These are phyloP conservation scores for Cyamopsis tetragonoloba DNA, from an alignment of 306 rosid species.

Conservation along the genomic window DNA sequence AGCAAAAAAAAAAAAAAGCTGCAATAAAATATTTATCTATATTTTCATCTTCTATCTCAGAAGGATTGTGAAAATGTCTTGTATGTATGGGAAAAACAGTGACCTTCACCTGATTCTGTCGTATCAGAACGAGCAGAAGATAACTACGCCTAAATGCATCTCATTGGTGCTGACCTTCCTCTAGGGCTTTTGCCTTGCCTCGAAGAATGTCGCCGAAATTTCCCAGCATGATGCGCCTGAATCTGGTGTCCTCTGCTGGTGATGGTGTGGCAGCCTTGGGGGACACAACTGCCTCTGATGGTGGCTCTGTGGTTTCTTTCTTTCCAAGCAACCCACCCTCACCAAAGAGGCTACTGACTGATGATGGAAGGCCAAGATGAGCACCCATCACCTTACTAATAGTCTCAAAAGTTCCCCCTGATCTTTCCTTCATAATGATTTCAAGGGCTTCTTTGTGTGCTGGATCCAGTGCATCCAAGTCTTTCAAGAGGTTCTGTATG, in stretches of 20 bases:
- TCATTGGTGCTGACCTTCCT: slow-evolving; percentile 53
- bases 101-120: slow-evolving; percentile 18
- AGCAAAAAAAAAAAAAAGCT: slow-evolving; percentile 19
- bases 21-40: not conserved
- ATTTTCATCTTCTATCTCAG: slow-evolving; percentile 6
- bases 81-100: not conserved
- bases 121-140: slow-evolving; percentile 5
- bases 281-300: slow-evolving; percentile 44
- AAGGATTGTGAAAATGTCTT: slow-evolving; percentile 2
- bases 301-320: slow-evolving; percentile 55
- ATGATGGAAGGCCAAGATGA: slow-evolving; percentile 80
- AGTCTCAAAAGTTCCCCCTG: slow-evolving; percentile 86
- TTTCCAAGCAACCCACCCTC: slow-evolving; percentile 82
- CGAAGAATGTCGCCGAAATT: slow-evolving; percentile 88
- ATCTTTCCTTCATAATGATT: slow-evolving; percentile 89
- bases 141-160: slow-evolving; percentile 1
- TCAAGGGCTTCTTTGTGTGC: slow-evolving; percentile 99
- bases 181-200: slow-evolving; percentile 65
- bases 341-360: slow-evolving; percentile 79
- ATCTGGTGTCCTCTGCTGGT: slow-evolving; percentile 75
- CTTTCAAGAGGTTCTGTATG: slow-evolving; percentile 76
- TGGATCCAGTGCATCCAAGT: slow-evolving; percentile 82
- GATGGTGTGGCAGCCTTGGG: slow-evolving; percentile 37
- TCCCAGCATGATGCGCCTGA: slow-evolving; percentile 90
- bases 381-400: slow-evolving; percentile 96